Base-by-base conservation (phyloP, 495 filamentous ascomycete species). In the Penicillium cosmopolitanum region DNA sequence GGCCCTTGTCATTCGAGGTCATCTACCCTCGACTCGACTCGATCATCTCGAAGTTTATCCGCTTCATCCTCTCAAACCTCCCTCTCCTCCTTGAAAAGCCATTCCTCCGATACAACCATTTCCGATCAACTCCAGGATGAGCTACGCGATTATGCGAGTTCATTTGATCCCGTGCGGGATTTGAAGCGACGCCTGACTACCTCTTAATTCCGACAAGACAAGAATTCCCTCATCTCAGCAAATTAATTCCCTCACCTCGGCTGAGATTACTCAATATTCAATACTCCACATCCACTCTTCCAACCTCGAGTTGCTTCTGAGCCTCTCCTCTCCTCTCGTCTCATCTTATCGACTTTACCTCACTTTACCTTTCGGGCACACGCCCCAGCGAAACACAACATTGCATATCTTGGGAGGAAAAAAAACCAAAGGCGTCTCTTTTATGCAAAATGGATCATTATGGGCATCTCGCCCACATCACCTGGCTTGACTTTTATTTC, bases 11-110 rank as follows among this genome's bases (percentile, higher is more conserved):
- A 69, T 66, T 74, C 84, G 79, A 58, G 68, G 69, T 59, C 77
- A 68, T 56, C 77, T 73, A 69, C 64, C 48, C 51, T 72, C 50
- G 52, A 67, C 15, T 60, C 61, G 5, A 43, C 62, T 31, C 59
- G 50, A 65, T 54, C 71, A 36, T 58, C 63, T 54, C 66, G 61
- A 50, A 58, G 66, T 61, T 80, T 94, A 38, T 91, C 90, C 3
- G 88, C 90, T 10, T 95, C 93, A 31, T 89, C 88, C 28, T 97
- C 93, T 7, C 89, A 91, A 66, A 90, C 89, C 54, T 96, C 91
- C 50, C 83, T 97, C 35, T 89, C 85, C 61, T 96, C 92, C 18
- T 83, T 93, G 38, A 83, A 85, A 53, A 90, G 87, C 70, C 83
- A 78, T 16, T 78, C 81, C 4, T 84, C 85, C 9, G 73, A 74